These are phyloP conservation scores for Myriosclerotinia duriaeana DNA, from an alignment of 2,329 filamentous ascomycete species.

Conservation along the genomic window DNA sequence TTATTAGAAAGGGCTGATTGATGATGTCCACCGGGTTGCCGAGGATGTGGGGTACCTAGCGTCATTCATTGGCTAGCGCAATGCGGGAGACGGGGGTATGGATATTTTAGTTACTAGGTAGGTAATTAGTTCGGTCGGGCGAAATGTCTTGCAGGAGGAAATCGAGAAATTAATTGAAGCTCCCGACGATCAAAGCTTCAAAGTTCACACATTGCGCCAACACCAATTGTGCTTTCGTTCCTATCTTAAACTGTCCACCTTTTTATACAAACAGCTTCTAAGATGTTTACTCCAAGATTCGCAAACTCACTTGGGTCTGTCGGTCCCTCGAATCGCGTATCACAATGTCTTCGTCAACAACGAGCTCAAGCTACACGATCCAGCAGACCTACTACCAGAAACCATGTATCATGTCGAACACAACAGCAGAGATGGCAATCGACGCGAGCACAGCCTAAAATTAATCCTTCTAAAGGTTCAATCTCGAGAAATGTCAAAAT, in stretches of 20 bases:
- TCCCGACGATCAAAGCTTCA: conserved; percentile 9
- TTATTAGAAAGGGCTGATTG: background rate
- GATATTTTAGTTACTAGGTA: background rate
- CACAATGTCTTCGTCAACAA: conserved; percentile 37
- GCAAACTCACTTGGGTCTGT: conserved; percentile 29
- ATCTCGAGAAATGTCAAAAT: conserved; percentile 27
- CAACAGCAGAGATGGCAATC: conserved; percentile 36
- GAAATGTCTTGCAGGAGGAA: conserved; percentile 20
- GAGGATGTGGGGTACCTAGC: conserved; percentile 25
- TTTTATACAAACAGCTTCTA: background rate
- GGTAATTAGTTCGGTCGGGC: no score
- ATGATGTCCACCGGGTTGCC: background rate
- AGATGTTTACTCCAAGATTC: conserved; percentile 37
- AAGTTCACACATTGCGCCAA: background rate
- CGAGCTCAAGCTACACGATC: conserved; percentile 27
- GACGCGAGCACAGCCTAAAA: conserved; percentile 22
- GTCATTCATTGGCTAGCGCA: conserved; percentile 17
- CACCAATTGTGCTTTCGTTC: conserved; percentile 2
- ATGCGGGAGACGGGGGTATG: conserved; percentile 8
- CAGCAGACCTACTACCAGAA: conserved; percentile 15
- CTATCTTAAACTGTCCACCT: background rate
- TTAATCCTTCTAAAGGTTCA: conserved; percentile 6
- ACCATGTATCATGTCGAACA: conserved; percentile 21
- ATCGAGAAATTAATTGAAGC: conserved; percentile 2
- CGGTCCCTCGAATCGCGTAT: conserved; percentile 25